Evolutionary conservation across 176 grass and related monocot genomes (phyloP).

Genomic region (Phoenix dactylifera): DNA sequence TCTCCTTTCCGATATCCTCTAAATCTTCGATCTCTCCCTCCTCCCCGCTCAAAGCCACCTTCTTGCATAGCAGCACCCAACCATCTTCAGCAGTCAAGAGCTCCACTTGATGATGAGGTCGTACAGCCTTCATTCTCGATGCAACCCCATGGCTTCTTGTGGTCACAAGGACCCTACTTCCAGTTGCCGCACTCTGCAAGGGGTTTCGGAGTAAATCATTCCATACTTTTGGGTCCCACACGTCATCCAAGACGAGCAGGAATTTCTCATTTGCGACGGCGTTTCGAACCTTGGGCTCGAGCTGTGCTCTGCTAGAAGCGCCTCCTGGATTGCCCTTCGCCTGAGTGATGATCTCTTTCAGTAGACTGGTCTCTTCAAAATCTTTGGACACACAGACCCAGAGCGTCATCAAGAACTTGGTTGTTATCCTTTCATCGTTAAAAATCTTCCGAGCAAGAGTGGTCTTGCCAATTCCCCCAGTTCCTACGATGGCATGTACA

Average conservation of each 20-base stretch:
- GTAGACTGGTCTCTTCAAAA: neutral
- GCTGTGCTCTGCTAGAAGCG: neutral
- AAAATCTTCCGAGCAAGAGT: constrained; percentile 19
- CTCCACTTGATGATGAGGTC: constrained; percentile 14
- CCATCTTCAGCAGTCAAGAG: constrained; percentile 22
- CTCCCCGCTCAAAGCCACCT: constrained; percentile 8
- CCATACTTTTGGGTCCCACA: constrained; percentile 18
- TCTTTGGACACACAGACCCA: constrained; percentile 27
- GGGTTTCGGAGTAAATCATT: constrained; percentile 14
- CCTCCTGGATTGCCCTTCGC: neutral
- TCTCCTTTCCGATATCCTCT: neutral
- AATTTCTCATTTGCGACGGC: constrained; percentile 10
- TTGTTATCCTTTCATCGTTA: neutral
- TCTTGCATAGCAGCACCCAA: constrained; percentile 23
- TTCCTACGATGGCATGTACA: neutral
- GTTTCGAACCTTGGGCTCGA: constrained; percentile 3
- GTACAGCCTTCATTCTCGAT: constrained; percentile 8
- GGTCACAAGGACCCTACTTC: constrained; percentile 24
- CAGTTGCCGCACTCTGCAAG: constrained; percentile 7
- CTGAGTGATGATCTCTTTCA: constrained; percentile 17
- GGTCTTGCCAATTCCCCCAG: too few relatives aligned
- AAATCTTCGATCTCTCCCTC: constrained; percentile 10
- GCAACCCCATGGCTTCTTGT: constrained; percentile 25
- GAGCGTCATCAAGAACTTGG: constrained; percentile 10
- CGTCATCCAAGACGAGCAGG: constrained; percentile 22